phyloP scores from a whole-genome alignment of 164 flowering plant species.

The Paratinospora sagittata region DNA sequence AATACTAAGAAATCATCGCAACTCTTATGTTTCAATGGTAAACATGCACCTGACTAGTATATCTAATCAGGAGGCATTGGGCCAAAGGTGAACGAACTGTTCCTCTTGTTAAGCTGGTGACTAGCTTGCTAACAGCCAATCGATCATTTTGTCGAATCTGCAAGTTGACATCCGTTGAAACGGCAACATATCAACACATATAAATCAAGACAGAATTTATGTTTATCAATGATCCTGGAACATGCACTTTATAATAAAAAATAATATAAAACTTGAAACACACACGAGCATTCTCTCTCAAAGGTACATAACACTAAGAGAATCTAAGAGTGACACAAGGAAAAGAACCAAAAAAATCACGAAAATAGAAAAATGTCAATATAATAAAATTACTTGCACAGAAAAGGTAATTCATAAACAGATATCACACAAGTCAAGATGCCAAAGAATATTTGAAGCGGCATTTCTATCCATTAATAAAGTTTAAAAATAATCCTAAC shows the following conservation, averaged over 20 bases:
- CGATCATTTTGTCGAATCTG: conserved; percentile 98
- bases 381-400: background rate
- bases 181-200: background rate
- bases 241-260: background rate
- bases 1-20: background rate
- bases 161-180: conserved; percentile 19
- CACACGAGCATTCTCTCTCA: background rate
- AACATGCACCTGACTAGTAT: conserved; percentile 71
- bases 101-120: conserved; percentile 89
- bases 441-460: background rate
- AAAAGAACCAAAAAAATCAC: background rate
- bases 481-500: background rate
- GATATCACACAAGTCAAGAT: background rate
- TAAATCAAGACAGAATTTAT: background rate
- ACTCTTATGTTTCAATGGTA: too few relatives aligned
- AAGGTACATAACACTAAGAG: background rate
- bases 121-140: conserved; percentile 91
- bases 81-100: conserved; percentile 94
- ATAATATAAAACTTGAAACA: background rate
- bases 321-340: background rate
- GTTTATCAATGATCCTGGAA: background rate
- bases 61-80: conserved; percentile 91
- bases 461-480: background rate
- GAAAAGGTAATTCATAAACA: background rate
- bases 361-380: background rate